Conservation (phyloP, 2,329 filamentous ascomycete species). For the Alternaria sp. region DNA sequence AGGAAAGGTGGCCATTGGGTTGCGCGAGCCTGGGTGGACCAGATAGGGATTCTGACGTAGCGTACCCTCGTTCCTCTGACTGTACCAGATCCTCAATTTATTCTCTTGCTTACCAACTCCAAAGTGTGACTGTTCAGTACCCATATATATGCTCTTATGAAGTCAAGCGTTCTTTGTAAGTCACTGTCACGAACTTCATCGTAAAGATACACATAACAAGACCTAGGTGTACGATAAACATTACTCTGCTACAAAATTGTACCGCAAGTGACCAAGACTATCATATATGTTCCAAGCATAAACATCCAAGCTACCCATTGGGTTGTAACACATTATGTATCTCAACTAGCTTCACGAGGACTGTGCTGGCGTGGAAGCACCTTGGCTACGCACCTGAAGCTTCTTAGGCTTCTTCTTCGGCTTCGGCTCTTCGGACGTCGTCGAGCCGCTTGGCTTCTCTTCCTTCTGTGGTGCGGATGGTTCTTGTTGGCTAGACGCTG, state of each 20-base stretch:
- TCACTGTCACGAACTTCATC: neutral
- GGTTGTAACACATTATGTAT: neutral
- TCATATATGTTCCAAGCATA: neutral
- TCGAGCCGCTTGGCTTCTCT: constrained; percentile 5
- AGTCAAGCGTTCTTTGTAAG: neutral
- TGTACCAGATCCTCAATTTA: neutral
- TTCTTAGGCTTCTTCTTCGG: constrained; percentile 52
- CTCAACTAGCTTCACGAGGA: constrained; percentile 1
- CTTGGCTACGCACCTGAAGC: constrained; percentile 40
- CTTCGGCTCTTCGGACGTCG: constrained; percentile 25
- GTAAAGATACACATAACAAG: too few species aligned
- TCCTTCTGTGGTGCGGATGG: neutral
- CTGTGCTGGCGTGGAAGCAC: constrained; percentile 19
- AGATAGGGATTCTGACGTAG: too few species aligned
- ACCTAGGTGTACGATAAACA: neutral
- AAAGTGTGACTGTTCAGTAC: neutral
- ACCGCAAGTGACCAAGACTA: neutral
- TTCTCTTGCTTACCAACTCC: neutral
- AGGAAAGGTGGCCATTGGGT: neutral
- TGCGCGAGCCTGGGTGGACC: too few species aligned
- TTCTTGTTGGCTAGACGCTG: neutral
- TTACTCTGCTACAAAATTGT: neutral
- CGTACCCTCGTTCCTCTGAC: neutral
- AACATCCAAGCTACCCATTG: neutral
- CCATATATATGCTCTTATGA: neutral